A percentile compares a stretch with the other conserved stretches of the same genome.
Conservation (phyloP, 129 eudicot genomes). For the Flaveria brownii region DNA sequence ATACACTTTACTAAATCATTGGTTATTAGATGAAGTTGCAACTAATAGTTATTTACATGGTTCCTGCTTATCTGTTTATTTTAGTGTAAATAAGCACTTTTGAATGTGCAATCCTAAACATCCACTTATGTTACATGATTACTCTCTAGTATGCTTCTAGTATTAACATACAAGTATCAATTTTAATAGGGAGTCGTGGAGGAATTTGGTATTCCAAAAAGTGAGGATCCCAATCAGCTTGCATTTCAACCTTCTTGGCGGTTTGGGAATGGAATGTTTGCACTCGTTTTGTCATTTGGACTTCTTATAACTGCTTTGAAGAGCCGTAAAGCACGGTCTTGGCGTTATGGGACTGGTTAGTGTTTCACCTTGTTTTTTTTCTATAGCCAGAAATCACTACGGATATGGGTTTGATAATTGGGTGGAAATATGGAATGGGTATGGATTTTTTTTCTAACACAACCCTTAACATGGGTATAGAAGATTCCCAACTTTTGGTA, state of each 20-base stretch:
- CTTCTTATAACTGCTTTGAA: conserved; percentile 85
- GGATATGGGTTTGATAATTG: conserved; percentile 1
- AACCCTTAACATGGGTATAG: background rate
- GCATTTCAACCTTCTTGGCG: conserved; percentile 90
- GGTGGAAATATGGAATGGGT: background rate
- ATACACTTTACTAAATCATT: background rate
- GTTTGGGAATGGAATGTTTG: conserved; percentile 98
- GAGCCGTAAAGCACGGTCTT: conserved; percentile 95
- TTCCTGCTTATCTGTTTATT: background rate
- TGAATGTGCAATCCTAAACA: background rate
- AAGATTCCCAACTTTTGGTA: background rate
- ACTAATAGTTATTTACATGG: background rate
- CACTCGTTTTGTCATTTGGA: conserved; percentile 87
- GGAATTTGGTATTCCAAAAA: conserved; percentile 84
- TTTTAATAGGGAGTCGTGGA: conserved; percentile 81
- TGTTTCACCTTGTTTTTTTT: conserved; percentile 17
- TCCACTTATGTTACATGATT: background rate
- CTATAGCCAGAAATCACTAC: background rate
- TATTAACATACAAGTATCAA: conserved; percentile 11
- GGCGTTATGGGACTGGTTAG: conserved; percentile 95
- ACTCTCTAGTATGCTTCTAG: background rate
- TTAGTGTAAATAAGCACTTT: background rate
- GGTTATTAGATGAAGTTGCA: conserved; percentile 14
- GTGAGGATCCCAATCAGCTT: conserved; percentile 63
- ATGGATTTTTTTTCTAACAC: background rate